These are phyloP conservation scores for Senecio squalidus DNA, from an alignment of 140 eudicot genomes.

Conservation along the genomic window DNA sequence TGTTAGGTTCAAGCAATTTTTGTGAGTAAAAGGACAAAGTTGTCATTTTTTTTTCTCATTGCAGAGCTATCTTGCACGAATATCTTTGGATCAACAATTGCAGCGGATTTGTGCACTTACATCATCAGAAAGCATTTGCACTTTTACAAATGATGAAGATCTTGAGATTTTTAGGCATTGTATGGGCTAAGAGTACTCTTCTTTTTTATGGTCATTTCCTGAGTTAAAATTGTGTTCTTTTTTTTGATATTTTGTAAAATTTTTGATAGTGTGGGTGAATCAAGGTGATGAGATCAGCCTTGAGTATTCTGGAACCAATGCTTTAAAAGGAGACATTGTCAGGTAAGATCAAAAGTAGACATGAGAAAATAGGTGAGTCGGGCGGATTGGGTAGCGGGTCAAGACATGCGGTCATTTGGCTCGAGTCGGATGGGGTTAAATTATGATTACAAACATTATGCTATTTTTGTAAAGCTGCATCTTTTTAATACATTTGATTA, in stretches of 20 bases:
- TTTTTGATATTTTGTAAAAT: slow-evolving; percentile 4
- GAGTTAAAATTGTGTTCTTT: background rate
- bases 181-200: slow-evolving; percentile 32
- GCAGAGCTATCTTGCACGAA: slow-evolving; percentile 86
- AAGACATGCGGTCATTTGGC: too few species aligned
- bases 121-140: slow-evolving; percentile 42
- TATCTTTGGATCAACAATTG: slow-evolving; percentile 58
- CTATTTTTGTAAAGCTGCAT: too few species aligned
- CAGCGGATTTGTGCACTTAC: slow-evolving; percentile 57
- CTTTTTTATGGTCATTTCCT: background rate
- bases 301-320: slow-evolving; percentile 95
- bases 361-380: too few species aligned
- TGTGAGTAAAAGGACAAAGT: too few species aligned
- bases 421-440: too few species aligned
- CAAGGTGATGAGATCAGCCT: slow-evolving; percentile 97
- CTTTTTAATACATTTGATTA: too few species aligned
- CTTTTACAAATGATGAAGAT: slow-evolving; percentile 71
- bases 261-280: slow-evolving; percentile 82
- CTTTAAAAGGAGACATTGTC: slow-evolving; percentile 90
- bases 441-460: too few species aligned
- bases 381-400: too few species aligned
- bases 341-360: slow-evolving; percentile 64
- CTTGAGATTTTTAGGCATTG: slow-evolving; percentile 66
- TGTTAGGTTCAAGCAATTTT: too few species aligned
- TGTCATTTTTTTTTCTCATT: slow-evolving; percentile 14